A percentile compares a stretch with the other conserved stretches of the same genome.
Conservation (phyloP, 805 yeast species). For the Geotrichum ghanense region DNA sequence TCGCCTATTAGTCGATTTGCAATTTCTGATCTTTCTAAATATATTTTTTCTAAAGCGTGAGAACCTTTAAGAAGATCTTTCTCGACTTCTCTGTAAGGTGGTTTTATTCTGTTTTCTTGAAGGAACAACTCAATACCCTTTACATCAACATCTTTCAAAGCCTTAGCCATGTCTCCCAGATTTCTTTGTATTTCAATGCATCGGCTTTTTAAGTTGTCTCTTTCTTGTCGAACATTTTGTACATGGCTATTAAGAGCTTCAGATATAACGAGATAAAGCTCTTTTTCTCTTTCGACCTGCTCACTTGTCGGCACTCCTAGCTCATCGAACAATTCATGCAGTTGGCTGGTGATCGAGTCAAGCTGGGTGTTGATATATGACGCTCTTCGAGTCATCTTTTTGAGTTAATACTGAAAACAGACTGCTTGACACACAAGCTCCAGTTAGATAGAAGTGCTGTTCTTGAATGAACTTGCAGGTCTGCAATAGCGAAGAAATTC, state of each 20-base stretch:
- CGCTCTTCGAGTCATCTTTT: constrained; percentile 8
- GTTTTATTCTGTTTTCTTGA: constrained; percentile 6
- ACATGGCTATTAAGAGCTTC: constrained; percentile 21
- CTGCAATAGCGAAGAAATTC: too few relatives aligned
- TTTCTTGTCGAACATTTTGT: constrained; percentile 16
- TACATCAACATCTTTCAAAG: constrained; percentile 13
- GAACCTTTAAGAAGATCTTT: constrained; percentile 14
- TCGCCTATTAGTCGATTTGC: constrained; percentile 11
- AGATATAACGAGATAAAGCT: constrained; percentile 18
- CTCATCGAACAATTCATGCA: constrained; percentile 20
- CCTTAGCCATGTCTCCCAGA: constrained; percentile 15
- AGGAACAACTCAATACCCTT: constrained; percentile 4
- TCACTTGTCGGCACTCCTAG: constrained; percentile 14
- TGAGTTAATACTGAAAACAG: too few relatives aligned
- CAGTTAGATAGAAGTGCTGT: too few relatives aligned
- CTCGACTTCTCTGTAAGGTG: constrained; percentile 8
- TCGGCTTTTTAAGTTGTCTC: constrained; percentile 14
- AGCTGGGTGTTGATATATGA: constrained; percentile 21
- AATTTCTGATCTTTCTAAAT: constrained; percentile 14
- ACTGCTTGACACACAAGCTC: too few relatives aligned
- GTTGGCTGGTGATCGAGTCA: constrained; percentile 15
- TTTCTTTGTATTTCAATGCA: constrained; percentile 15
- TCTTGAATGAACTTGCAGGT: too few relatives aligned
- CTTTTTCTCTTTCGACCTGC: constrained; percentile 17
- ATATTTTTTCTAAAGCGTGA: constrained; percentile 11